Evolutionary conservation across 768 basidiomycete genomes (phyloP).

Genomic region (Lactarius indigo): DNA sequence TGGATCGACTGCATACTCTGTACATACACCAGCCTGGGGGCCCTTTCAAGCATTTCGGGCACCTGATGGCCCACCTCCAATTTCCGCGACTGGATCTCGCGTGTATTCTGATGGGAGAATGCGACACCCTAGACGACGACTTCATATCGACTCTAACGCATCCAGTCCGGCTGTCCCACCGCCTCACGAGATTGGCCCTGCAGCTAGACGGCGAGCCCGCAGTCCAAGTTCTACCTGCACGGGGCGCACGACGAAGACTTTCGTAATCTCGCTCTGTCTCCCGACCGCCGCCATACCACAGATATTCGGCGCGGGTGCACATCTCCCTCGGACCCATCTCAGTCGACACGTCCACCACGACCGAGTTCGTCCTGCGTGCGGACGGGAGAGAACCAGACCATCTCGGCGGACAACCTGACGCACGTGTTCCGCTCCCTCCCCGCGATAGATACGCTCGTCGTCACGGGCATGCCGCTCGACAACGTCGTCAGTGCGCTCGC

Average conservation of each 20-base stretch:
- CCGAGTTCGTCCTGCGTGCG: slow-evolving; percentile 12
- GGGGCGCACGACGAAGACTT: slow-evolving; percentile 3
- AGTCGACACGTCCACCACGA: not conserved
- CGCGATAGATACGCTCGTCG: slow-evolving; percentile 13
- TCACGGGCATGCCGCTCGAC: slow-evolving; percentile 15
- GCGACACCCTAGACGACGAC: slow-evolving; percentile 11
- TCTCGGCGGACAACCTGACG: slow-evolving; percentile 4
- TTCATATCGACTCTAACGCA: not conserved
- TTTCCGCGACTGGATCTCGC: slow-evolving; percentile 5
- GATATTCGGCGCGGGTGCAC: not conserved
- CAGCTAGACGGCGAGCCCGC: slow-evolving; percentile 16
- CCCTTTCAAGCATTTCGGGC: slow-evolving; percentile 8
- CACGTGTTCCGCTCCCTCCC: slow-evolving; percentile 9
- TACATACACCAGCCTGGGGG: slow-evolving; percentile 16
- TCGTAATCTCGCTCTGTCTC: slow-evolving; percentile 10
- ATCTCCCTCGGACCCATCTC: slow-evolving; percentile 4
- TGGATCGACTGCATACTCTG: slow-evolving; percentile 5
- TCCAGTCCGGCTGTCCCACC: slow-evolving; percentile 3
- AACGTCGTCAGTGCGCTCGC: slow-evolving; percentile 5
- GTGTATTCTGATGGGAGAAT: slow-evolving; percentile 15
- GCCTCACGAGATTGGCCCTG: slow-evolving; percentile 2
- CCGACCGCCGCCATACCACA: slow-evolving; percentile 3
- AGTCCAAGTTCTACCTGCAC: slow-evolving; percentile 17
- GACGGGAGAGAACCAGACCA: slow-evolving; percentile 12
- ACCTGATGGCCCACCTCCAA: slow-evolving; percentile 14